phyloP scores from a whole-genome alignment of 371 early-diverging fungal genomes.

The Chytridiales sp. region DNA sequence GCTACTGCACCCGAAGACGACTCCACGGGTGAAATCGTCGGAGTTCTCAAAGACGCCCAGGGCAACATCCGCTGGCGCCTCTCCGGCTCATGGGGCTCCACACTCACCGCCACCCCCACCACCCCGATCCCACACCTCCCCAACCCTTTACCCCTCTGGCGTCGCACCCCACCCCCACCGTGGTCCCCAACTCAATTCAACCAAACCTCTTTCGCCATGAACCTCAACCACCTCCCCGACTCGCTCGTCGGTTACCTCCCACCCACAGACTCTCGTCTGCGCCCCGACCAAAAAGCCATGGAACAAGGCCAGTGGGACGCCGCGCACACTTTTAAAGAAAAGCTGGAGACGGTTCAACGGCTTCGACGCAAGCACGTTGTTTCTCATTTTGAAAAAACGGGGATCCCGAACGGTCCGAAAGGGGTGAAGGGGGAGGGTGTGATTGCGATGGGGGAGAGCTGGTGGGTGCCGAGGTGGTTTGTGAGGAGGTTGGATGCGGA shows the following conservation, averaged over 20 bases:
- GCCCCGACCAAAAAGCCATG: slow-evolving; percentile 72
- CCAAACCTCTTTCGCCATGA: slow-evolving; percentile 71
- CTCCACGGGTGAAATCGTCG: slow-evolving; percentile 64
- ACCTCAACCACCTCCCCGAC: slow-evolving; percentile 67
- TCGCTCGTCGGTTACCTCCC: slow-evolving; percentile 56
- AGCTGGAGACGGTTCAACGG: slow-evolving; percentile 73
- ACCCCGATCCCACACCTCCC: slow-evolving; percentile 8
- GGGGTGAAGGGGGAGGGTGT: no score
- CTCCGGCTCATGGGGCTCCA: slow-evolving; percentile 70
- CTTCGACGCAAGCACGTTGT: no score
- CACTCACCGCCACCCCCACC: slow-evolving; percentile 59
- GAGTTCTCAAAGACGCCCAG: slow-evolving; percentile 55
- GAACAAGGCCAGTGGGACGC: slow-evolving; percentile 63
- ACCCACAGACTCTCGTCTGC: slow-evolving; percentile 75
- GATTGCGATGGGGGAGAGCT: no score
- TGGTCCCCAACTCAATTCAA: slow-evolving; percentile 52
- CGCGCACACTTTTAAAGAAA: slow-evolving; percentile 66
- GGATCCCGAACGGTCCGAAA: no score
- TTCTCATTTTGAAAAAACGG: no score
- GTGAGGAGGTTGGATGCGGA: no score
- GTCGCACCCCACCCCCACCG: slow-evolving; percentile 50
- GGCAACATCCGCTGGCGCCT: slow-evolving; percentile 63
- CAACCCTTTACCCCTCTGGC: slow-evolving; percentile 65
- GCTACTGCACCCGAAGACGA: slow-evolving; percentile 57
- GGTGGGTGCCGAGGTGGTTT: no score